These are phyloP conservation scores for Hyaloscypha finlandica DNA, from an alignment of 495 filamentous ascomycete genomes.

Conservation along the genomic window DNA sequence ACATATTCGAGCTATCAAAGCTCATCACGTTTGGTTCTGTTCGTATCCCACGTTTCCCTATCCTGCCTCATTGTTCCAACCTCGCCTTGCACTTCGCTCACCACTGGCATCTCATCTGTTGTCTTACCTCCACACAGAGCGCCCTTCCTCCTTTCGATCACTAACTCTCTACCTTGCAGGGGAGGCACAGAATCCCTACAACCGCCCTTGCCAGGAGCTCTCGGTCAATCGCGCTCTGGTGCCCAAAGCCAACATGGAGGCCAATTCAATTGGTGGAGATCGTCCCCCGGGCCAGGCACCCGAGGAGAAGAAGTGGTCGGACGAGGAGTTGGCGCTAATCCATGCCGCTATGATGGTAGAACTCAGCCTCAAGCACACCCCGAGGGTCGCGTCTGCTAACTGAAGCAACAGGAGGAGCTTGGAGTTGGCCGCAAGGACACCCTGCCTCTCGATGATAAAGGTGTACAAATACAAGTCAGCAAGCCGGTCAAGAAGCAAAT, in stretches of 20 bases:
- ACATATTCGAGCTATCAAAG: neutral
- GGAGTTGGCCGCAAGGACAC: slow-evolving; percentile 28
- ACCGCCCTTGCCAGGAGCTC: too few relatives aligned
- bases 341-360: slow-evolving; percentile 31
- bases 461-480: neutral
- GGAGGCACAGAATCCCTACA: neutral
- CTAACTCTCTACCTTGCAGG: neutral
- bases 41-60: too few relatives aligned
- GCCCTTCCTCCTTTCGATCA: neutral
- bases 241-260: neutral
- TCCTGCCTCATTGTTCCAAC: neutral
- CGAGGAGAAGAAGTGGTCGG: neutral
- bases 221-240: neutral
- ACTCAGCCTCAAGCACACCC: neutral
- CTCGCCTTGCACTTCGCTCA: neutral
- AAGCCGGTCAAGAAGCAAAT: neutral
- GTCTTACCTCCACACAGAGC: neutral
- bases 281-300: neutral
- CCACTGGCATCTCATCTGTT: neutral
- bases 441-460: slow-evolving; percentile 26
- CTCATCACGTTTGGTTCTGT: neutral
- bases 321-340: slow-evolving; percentile 1
- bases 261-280: neutral
- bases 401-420: slow-evolving; percentile 28
- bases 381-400: slow-evolving; percentile 4